Evolutionary conservation across 1,284 basidiomycete genomes (phyloP).

Genomic region (Microbotryum intermedium): DNA sequence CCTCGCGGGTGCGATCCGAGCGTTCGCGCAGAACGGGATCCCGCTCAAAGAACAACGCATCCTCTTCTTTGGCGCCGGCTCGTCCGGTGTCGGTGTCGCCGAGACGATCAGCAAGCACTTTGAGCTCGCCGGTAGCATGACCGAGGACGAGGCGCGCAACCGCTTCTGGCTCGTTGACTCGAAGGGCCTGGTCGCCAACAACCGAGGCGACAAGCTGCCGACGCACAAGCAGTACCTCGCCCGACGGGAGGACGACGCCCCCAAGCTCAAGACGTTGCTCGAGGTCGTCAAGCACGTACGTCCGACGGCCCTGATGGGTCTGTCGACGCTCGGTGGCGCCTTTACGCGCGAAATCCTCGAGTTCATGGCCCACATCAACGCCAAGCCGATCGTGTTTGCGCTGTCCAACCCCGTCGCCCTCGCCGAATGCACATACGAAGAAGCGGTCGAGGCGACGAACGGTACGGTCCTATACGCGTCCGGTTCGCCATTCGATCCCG

Average conservation of each 20-base stretch:
- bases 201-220: slow-evolving; percentile 54
- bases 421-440: slow-evolving; percentile 63
- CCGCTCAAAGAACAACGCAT: slow-evolving; percentile 70
- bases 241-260: slow-evolving; percentile 65
- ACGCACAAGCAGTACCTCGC: slow-evolving; percentile 77
- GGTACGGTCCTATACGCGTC: slow-evolving; percentile 74
- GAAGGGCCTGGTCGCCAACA: slow-evolving; percentile 62
- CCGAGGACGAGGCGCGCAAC: slow-evolving; percentile 64
- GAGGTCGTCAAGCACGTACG: slow-evolving; percentile 78
- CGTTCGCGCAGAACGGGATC: slow-evolving; percentile 64
- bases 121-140: slow-evolving; percentile 57
- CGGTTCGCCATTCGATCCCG: slow-evolving; percentile 76
- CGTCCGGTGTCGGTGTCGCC: slow-evolving; percentile 80
- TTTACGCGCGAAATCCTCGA: slow-evolving; percentile 69
- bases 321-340: slow-evolving; percentile 77
- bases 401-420: slow-evolving; percentile 70
- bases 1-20: slow-evolving; percentile 80
- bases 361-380: slow-evolving; percentile 75
- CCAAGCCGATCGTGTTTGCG: slow-evolving; percentile 86
- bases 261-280: slow-evolving; percentile 62
- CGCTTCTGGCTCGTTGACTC: slow-evolving; percentile 80
- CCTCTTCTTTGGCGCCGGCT: slow-evolving; percentile 83
- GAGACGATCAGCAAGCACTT: slow-evolving; percentile 84
- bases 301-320: slow-evolving; percentile 83
- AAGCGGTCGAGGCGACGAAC: slow-evolving; percentile 66